These are phyloP conservation scores for Gracilariopsis chorda DNA, from an alignment of 23 red algal species.

Conservation along the genomic window DNA sequence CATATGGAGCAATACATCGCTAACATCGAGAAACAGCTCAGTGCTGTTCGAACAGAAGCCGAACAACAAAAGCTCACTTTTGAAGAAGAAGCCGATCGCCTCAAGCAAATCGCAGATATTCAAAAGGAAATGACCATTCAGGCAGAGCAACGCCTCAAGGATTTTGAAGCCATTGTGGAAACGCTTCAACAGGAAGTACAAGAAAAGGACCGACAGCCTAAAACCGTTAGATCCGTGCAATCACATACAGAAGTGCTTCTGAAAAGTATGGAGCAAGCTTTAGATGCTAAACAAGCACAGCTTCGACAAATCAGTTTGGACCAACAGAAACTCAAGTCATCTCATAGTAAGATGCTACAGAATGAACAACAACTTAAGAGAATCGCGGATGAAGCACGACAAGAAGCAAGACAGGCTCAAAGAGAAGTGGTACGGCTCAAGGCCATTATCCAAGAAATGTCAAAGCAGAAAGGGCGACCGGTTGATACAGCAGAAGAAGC, in stretches of 20 bases:
- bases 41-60: background rate
- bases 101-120: slow-evolving; percentile 6
- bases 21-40: background rate
- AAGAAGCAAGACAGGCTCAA: slow-evolving; percentile 13
- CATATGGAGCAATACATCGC: slow-evolving; percentile 17
- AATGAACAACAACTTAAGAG: slow-evolving; percentile 10
- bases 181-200: background rate
- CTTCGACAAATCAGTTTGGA: slow-evolving; percentile 9
- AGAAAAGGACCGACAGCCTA: background rate
- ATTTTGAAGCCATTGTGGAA: slow-evolving; percentile 22
- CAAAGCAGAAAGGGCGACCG: background rate
- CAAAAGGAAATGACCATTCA: slow-evolving; percentile 1
- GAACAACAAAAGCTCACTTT: background rate
- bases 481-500: background rate
- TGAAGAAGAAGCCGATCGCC: background rate
- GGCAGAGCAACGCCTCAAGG: background rate
- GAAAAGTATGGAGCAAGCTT: slow-evolving; percentile 24
- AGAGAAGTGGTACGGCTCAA: slow-evolving; percentile 3
- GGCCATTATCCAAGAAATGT: background rate
- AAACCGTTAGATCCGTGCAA: background rate
- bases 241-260: slow-evolving; percentile 33
- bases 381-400: slow-evolving; percentile 24
- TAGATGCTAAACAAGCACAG: slow-evolving; percentile 28
- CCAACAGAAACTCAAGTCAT: slow-evolving; percentile 5
- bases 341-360: background rate